phyloP scores from a whole-genome alignment of 768 basidiomycete genomes.

The Russula brevipes region DNA sequence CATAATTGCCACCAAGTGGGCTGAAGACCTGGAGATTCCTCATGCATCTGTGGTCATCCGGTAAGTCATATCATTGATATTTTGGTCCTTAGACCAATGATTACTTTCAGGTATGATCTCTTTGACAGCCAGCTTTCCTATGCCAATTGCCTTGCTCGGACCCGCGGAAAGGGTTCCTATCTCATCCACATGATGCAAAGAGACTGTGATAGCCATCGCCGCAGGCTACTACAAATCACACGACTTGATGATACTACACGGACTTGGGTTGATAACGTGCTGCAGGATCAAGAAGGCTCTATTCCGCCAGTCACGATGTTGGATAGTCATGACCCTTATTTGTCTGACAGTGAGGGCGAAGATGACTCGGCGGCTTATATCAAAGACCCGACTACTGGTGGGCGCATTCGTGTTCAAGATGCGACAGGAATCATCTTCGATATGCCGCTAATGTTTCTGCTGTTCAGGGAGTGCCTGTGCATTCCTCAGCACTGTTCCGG shows the following conservation, averaged over 20 bases:
- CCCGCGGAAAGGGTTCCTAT: constrained; percentile 45
- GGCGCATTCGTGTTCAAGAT: constrained; percentile 53
- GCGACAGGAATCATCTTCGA: constrained; percentile 54
- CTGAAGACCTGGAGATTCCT: constrained; percentile 58
- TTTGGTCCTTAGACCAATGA: constrained; percentile 9
- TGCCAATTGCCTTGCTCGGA: constrained; percentile 47
- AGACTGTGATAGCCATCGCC: constrained; percentile 51
- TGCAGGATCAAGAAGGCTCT: constrained; percentile 35
- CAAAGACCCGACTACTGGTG: constrained; percentile 57
- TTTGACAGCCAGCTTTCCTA: constrained; percentile 60
- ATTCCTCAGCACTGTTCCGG: constrained; percentile 23
- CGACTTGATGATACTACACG: constrained; percentile 39
- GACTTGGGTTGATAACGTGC: constrained; percentile 48
- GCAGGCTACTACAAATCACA: constrained; percentile 43
- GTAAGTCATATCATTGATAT: constrained; percentile 35
- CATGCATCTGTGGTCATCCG: constrained; percentile 55
- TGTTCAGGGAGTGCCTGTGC: neutral
- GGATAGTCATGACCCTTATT: constrained; percentile 40
- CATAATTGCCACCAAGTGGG: constrained; percentile 52
- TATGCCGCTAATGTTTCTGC: constrained; percentile 33
- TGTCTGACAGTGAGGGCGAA: constrained; percentile 48
- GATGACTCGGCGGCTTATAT: constrained; percentile 40
- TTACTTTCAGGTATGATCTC: constrained; percentile 46
- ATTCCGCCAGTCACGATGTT: constrained; percentile 44
- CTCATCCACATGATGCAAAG: constrained; percentile 61